Conservation (phyloP, 768 basidiomycete genomes). For the Boletus vermiculosoides region DNA sequence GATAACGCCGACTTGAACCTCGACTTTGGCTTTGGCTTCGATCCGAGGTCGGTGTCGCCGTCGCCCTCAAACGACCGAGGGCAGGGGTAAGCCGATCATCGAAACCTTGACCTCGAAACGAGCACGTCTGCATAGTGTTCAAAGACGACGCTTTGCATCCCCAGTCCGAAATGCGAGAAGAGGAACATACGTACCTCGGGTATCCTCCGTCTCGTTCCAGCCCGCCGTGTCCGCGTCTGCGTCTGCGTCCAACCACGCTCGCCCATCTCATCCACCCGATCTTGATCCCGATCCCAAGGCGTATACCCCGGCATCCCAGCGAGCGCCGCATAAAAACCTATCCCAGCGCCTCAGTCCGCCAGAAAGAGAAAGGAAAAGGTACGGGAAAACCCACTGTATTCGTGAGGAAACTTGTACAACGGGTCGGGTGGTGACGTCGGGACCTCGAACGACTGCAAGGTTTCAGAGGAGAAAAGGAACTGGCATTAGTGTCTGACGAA, state of each 20-base stretch:
- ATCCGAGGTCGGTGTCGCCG: background rate
- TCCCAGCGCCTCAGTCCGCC: background rate
- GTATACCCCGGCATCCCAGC: slow-evolving; percentile 16
- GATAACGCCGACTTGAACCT: slow-evolving; percentile 5
- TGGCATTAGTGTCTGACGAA: background rate
- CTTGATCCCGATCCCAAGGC: slow-evolving; percentile 12
- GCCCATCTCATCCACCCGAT: background rate
- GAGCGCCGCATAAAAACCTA: slow-evolving; percentile 26
- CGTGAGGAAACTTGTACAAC: slow-evolving; percentile 26
- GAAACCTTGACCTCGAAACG: background rate
- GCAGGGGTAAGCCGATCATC: background rate
- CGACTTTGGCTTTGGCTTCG: background rate
- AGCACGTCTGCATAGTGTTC: background rate
- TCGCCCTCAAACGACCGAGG: background rate
- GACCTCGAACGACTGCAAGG: slow-evolving; percentile 25
- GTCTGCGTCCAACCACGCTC: background rate
- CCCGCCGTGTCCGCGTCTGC: background rate
- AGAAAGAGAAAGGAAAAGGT: background rate
- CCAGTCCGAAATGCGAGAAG: no score
- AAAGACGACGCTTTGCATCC: no score
- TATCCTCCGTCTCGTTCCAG: background rate
- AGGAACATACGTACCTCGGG: background rate
- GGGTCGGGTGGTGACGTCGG: slow-evolving; percentile 27
- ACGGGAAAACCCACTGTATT: slow-evolving; percentile 15
- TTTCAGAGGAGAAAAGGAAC: background rate